Percentiles rank a stretch among this genome's conserved stretches.
Evolutionary conservation across 169 alveolate species (phyloP).

Genomic region (Eimeria zaria): DNA sequence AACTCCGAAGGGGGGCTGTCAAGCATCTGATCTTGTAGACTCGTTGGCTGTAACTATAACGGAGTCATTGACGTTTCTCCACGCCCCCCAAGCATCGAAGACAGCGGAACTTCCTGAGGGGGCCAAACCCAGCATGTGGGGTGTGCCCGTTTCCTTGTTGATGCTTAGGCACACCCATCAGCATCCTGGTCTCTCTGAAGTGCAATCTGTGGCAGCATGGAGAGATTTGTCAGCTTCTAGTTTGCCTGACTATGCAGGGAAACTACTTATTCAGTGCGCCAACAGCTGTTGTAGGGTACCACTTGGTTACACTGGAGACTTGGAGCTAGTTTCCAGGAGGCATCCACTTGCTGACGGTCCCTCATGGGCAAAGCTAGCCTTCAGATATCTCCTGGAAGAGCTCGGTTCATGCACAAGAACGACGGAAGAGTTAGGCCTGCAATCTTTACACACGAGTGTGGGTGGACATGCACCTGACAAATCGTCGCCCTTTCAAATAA

Average conservation of each 20-base stretch:
- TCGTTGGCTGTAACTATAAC: conserved; percentile 18
- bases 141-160: conserved; percentile 47
- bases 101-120: conserved; percentile 53
- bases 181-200: background rate
- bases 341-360: conserved; percentile 15
- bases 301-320: conserved; percentile 28
- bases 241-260: background rate
- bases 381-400: conserved; percentile 55
- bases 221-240: background rate
- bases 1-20: background rate
- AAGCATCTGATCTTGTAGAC: background rate
- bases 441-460: background rate
- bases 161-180: conserved; percentile 29
- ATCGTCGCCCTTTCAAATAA: background rate
- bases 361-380: conserved; percentile 58
- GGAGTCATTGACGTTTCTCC: background rate
- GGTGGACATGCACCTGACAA: background rate
- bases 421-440: background rate
- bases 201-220: background rate
- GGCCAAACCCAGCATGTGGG: conserved; percentile 73
- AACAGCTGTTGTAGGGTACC: conserved; percentile 74
- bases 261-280: conserved; percentile 42
- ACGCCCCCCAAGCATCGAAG: conserved; percentile 47
- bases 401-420: background rate
- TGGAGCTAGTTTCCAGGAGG: conserved; percentile 33